These are phyloP conservation scores for Salinomyces thailandicus DNA, from an alignment of 2,329 filamentous ascomycete genomes.

Conservation along the genomic window DNA sequence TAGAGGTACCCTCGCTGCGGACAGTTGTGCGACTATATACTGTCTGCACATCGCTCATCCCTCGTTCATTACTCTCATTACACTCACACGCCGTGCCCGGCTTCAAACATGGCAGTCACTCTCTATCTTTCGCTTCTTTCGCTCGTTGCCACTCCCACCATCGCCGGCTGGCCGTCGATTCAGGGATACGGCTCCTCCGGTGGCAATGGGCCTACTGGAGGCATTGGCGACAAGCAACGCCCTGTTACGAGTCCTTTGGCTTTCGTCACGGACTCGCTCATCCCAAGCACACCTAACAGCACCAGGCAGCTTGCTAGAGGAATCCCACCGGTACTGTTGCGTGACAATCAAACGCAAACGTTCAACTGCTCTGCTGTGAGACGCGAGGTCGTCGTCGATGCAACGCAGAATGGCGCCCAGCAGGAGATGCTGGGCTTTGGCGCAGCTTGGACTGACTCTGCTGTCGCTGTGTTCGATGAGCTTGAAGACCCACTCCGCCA, in stretches of 20 bases:
- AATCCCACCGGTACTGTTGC: constrained; percentile 7
- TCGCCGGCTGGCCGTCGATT: constrained; percentile 5
- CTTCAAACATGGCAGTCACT: not conserved
- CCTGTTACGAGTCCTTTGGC: constrained; percentile 12
- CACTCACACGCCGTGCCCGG: no score
- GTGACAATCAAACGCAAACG: constrained; percentile 5
- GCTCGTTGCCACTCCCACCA: not conserved
- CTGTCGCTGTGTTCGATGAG: constrained; percentile 27
- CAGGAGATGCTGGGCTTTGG: constrained; percentile 30
- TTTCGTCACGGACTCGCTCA: constrained; percentile 16
- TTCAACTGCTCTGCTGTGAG: constrained; percentile 2
- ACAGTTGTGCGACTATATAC: no score
- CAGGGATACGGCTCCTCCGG: constrained; percentile 9
- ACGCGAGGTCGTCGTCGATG: constrained; percentile 11
- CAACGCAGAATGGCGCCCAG: constrained; percentile 9
- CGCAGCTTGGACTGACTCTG: constrained; percentile 30
- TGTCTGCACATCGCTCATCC: no score
- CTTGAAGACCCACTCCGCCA: constrained; percentile 22
- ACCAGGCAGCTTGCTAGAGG: constrained; percentile 14
- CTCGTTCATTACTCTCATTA: no score
- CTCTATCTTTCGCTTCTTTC: constrained; percentile 2
- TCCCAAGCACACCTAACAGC: constrained; percentile 12
- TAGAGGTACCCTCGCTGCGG: no score
- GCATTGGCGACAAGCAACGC: constrained; percentile 13
- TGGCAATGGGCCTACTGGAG: constrained; percentile 12